Base-by-base conservation (phyloP, 257 asterid genomes). In the Solanum chilense region DNA sequence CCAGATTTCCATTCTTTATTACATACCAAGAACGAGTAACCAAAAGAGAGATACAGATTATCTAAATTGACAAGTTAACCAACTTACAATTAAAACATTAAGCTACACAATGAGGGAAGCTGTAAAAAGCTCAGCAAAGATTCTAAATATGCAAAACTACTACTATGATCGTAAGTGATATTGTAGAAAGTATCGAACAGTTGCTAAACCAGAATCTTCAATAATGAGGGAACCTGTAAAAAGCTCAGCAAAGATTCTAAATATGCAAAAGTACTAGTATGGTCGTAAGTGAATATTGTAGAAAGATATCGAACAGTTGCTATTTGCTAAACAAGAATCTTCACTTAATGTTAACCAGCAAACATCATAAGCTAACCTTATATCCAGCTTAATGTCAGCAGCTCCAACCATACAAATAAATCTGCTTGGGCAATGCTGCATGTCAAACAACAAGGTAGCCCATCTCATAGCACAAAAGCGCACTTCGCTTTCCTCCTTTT, bases 401-500 rank as follows among this genome's bases (percentile, higher is more conserved):
- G 98, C 96, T 86, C 97, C 99, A 90, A 97, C 93, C 98, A 97
- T 94, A 87, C 99, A 97, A 86, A 97, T 93, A 92, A 91, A 96
- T 91, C 98, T 92, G 92, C 99, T 95, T 39, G 99, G 98, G 90
- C 98, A 97, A 90, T 97, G 99, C 90, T 91, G 95, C 93, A 93
- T 88, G 88, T 92, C 97, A 88, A 95, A 97, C 88, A 97, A 91
- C 82, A 95, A 91, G 25, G 96, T 93, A 14, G 98, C 99, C 99
- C 99, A 96, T 92, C 99, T 93, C 90, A 97, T 92, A 85, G 98
- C 98, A 92, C 99, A 97, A 91, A 96, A 97, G 82, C 99, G 99
- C 82, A 96, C 99, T 92, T 97, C 99, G 87, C 96, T 92, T 97
- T 95, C 98, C 91, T 95, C 99, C 99, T 97, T 80, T 88, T 49